Percentiles rank a stretch among this genome's conserved stretches.
Conservation (phyloP, 805 yeast genomes). For the Metschnikowia lachancei region DNA sequence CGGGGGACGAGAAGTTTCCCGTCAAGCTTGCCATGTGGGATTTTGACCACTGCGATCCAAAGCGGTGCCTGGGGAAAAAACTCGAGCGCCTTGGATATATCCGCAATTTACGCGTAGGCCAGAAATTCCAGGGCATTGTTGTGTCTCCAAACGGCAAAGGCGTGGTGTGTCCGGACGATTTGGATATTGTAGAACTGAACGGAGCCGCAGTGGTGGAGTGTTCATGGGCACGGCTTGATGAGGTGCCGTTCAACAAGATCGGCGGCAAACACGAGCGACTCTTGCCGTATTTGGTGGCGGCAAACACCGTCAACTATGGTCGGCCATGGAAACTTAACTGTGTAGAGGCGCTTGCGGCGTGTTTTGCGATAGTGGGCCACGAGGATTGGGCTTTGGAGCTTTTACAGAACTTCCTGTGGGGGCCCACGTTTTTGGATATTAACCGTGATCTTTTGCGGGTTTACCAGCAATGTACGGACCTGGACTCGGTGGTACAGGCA, state of each 20-base stretch:
- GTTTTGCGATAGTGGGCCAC: conserved; percentile 91
- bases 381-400: conserved; percentile 82
- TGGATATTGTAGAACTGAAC: conserved; percentile 64
- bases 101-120: conserved; percentile 79
- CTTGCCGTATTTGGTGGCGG: conserved; percentile 90
- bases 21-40: conserved; percentile 98
- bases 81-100: conserved; percentile 85
- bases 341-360: conserved; percentile 96
- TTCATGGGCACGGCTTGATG: conserved; percentile 97
- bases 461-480: conserved; percentile 78
- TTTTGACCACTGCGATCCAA: conserved; percentile 97
- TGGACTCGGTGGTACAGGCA: conserved; percentile 66
- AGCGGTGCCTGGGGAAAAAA: conserved; percentile 94
- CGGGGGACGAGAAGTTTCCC: conserved; percentile 57
- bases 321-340: conserved; percentile 94
- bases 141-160: conserved; percentile 91
- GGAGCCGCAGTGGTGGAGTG: conserved; percentile 99
- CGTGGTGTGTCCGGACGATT: conserved; percentile 87
- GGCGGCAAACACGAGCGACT: conserved; percentile 89
- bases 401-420: conserved; percentile 86
- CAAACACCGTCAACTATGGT: conserved; percentile 96
- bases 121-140: conserved; percentile 84
- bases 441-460: conserved; percentile 74
- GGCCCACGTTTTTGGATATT: conserved; percentile 77
- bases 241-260: conserved; percentile 88